Base-by-base conservation (phyloP, 2,329 filamentous ascomycete genomes). In the Hirsutella rhossiliensis region DNA sequence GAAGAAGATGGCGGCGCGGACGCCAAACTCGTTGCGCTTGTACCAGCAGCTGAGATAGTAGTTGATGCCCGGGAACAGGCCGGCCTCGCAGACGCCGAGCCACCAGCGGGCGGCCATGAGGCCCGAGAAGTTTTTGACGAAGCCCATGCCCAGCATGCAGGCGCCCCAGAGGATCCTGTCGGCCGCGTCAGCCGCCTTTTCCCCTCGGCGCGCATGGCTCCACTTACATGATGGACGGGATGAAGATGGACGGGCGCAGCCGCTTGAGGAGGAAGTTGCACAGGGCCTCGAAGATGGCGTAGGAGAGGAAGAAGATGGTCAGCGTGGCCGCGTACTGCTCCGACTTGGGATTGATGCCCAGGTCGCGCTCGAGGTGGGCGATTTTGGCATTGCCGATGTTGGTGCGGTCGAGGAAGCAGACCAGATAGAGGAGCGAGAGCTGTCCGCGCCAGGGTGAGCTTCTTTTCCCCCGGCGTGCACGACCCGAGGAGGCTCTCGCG, bases 41-140 rank as follows among this genome's bases (percentile, higher is more conserved):
- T 92, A 94, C 87, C 87, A 94, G 57, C 84, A 89, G 0, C 80
- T 84, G 0, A 92, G 72, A 56, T 88, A 88, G 60, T 87, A 90
- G 52, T 84, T 84, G 15, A 88, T 76, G 2, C 82, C 82, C 0
- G 84, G 84, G 55, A 86, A 87, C 0, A 90, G 68, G 7, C 84
- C 85, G 9, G 85, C 78, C 59, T 92, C 86, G 15, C 75, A 75
- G 19, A 89, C 65, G 20, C 85, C 85, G 0, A 90, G 68, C 54
- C 87, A 87, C 74, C 73, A 80, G 32, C 78, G 72, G 8, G 78
- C 77, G 3, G 80, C 76, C 68, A 84, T 77, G 15, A 87, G 64
- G 0, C 78, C 78, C 1, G 70, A 71, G 64, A 74, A 83, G 54
- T 75, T 80, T 42, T 72, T 66, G 4, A 78, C 73, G 40, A 85